These are phyloP conservation scores for Diplocarpon rosae DNA, from an alignment of 2,329 filamentous ascomycete species.

Conservation along the genomic window DNA sequence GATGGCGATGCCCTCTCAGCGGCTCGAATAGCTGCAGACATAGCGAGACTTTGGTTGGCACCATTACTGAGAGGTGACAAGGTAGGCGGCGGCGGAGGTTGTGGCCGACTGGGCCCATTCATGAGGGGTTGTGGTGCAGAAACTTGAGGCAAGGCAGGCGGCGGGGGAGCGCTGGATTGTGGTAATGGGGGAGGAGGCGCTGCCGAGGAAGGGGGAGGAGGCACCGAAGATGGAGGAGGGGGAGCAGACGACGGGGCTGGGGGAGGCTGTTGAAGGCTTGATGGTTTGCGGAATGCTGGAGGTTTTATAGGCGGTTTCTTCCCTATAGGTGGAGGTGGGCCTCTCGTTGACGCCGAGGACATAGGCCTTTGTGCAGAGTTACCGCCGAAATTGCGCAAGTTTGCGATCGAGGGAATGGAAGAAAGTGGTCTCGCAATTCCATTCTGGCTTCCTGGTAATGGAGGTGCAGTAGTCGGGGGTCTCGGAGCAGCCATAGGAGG, in stretches of 20 bases:
- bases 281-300: conserved; percentile 48
- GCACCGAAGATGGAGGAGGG: conserved; percentile 28
- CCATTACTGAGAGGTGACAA: conserved; percentile 27
- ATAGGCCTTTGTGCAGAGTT: conserved; percentile 42
- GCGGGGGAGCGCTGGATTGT: conserved; percentile 23
- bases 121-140: conserved; percentile 25
- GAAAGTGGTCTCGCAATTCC: conserved; percentile 34
- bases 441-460: conserved; percentile 36
- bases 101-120: conserved; percentile 8
- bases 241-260: conserved; percentile 28
- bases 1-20: conserved; percentile 33
- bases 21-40: conserved; percentile 35
- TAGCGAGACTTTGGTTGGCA: conserved; percentile 30
- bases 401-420: conserved; percentile 43
- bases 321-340: conserved; percentile 66
- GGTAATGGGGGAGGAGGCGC: conserved; percentile 25
- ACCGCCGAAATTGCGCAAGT: conserved; percentile 46
- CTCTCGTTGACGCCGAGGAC: conserved; percentile 50
- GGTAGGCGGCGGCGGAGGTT: conserved; percentile 26
- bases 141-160: conserved; percentile 19
- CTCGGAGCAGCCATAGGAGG: conserved; percentile 44
- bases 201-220: conserved; percentile 27
- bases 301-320: conserved; percentile 58
- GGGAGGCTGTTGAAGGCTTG: conserved; percentile 31
- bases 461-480: conserved; percentile 47